Base-by-base conservation (phyloP, 345 rosid genomes). In the Linum tenue region DNA sequence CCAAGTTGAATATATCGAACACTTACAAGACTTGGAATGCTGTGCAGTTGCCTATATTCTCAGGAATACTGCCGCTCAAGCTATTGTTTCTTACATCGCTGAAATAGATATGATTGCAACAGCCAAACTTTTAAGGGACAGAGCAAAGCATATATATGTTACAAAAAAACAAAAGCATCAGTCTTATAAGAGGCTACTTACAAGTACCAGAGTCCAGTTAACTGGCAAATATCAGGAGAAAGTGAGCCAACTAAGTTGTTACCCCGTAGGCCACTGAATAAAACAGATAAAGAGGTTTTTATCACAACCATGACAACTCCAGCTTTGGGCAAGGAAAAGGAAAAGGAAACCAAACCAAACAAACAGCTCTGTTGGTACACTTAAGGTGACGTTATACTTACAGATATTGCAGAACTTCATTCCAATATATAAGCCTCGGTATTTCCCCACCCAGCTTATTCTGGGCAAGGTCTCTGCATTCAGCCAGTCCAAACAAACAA, bases 21-120 rank as follows among this genome's bases (percentile, higher is more conserved):
- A 86, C 96, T 68, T 88, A 94, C 99, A 94, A 77, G 84, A 94
- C 97, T 80, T 94, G 99, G 84, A 94, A 94, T 83, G 95, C 82
- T 65, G 97, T 86, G 75, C 97, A 90, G 75, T 94, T 94, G 83
- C 99, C 99, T n/a, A 94, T 85, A 55, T 78, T 80, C 71, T 71
- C 78, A 56, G 99, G 99, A 67, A 94, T 94, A 61, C 75, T 94
- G 55, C 99, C 99, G 0, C 85, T 88, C 84, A 94, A 88, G 61
- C 96, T 94, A 79, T 94, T 94, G 88, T 90, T 90, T 64, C 84
- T 80, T 15, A 94, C 99, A 72, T 94, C 99, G 71, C 99, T 94
- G 65, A 22, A 55, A 70, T 3, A 53, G 59, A 55, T 64, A 39
- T 3, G 71, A 67, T 67, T 51, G 36, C 70, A 36, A 48, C 15